Evolutionary conservation across 75 land plant species (phyloP).

Genomic region (Selaginella tamariscina): DNA sequence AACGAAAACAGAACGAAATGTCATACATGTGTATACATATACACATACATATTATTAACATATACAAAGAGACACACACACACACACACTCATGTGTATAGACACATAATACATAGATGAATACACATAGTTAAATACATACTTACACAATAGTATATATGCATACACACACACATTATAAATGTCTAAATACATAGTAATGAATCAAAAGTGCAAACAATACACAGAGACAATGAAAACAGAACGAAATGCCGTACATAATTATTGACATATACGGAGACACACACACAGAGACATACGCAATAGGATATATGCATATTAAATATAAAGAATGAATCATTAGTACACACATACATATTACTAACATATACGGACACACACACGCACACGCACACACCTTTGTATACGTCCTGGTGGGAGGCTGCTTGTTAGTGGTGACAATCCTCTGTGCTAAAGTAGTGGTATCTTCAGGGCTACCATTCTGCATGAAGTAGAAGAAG

Average conservation of each 20-base stretch:
- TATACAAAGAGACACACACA: too few species aligned
- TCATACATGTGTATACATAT: too few species aligned
- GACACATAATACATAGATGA: too few species aligned
- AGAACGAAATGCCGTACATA: background rate
- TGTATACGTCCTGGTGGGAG: conserved; percentile 8
- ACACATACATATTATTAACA: too few species aligned
- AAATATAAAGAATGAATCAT: background rate
- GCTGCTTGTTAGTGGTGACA: background rate
- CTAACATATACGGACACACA: too few species aligned
- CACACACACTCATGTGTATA: too few species aligned
- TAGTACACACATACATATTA: too few species aligned
- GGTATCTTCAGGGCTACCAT: conserved; percentile 7
- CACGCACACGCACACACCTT: conserved; percentile 4
- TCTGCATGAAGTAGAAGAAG: background rate
- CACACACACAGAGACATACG: background rate
- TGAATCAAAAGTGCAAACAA: background rate
- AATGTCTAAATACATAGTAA: background rate
- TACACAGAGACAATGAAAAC: too few species aligned
- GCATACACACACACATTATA: background rate
- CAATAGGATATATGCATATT: background rate
- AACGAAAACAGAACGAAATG: too few species aligned
- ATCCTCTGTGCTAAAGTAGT: conserved; percentile 1
- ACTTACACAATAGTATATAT: too few species aligned
- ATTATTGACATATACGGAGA: background rate
- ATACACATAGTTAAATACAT: too few species aligned